Evolutionary conservation across 1,284 basidiomycete species (phyloP), one percentile per base, ranked within the genome.

Genomic region (Moniliophthora roreri): DNA sequence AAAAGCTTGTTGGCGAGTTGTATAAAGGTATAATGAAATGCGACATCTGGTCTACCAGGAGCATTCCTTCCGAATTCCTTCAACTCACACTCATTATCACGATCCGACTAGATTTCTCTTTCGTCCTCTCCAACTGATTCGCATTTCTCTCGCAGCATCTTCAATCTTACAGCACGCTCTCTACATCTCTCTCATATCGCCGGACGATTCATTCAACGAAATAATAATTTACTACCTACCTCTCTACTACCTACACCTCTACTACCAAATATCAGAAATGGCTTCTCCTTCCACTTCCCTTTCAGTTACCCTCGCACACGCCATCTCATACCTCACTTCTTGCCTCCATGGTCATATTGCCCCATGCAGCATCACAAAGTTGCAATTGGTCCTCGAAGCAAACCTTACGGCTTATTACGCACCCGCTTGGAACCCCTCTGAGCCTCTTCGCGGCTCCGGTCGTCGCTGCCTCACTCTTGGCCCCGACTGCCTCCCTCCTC

Each of bases 401-500:
- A 87, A 85, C 73, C 77, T 91, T 62, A 81, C 76, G 21, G 77
- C 85, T 39, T 77, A 83, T 57, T 89, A 81, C 64, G 79, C 82
- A 21, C 67, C 83, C 35, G 78, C 81, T 10, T 91, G 89, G 89
- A 70, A 70, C 39, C 76, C 80, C 5, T 69, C 74, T 16, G 80
- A 88, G 49, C 87, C 87, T 38, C 72, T 82, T 40, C 77, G 78
- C 56, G 82, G 85, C 47, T 86, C 86, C 21, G 82, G 82, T 50
- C 84, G 83, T 56, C 86, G 89, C 61, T 87, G 83, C 72, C 81
- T 91, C 60, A 79, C 84, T 53, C 77, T 91, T 51, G 83, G 87
- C 1, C 86, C 87, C n/a, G 64, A 68, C 56, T 78, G 78, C 58
- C 74, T 82, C 2, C 89, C 88, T 37, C 87, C 89, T 46, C 82